phyloP scores from a whole-genome alignment of 768 basidiomycete species.

The Paxillus rubicundulus region DNA sequence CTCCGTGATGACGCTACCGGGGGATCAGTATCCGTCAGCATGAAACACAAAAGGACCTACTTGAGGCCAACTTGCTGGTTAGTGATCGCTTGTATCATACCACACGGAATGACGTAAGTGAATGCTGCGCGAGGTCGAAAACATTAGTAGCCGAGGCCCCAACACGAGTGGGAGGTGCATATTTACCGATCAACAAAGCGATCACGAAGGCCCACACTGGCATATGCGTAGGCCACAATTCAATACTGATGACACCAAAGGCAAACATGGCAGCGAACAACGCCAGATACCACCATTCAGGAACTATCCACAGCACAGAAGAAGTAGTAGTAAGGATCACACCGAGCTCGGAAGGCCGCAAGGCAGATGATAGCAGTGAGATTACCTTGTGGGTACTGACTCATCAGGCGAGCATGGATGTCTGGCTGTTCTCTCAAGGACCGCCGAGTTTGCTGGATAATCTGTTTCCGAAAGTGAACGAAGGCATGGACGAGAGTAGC shows the following conservation, averaged over 20 bases:
- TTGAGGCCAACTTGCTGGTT: constrained; percentile 76
- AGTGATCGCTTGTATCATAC: constrained; percentile 69
- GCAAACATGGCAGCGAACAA: constrained; percentile 72
- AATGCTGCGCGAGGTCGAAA: constrained; percentile 28
- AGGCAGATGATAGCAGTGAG: not conserved
- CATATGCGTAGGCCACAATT: constrained; percentile 69
- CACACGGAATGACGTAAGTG: constrained; percentile 50
- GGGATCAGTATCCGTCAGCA: not conserved
- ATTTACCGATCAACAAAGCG: constrained; percentile 52
- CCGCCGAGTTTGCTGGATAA: constrained; percentile 66
- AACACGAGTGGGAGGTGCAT: not conserved
- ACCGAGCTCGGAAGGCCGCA: not conserved
- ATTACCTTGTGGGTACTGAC: constrained; percentile 51
- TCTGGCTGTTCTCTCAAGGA: constrained; percentile 77
- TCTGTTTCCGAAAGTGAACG: constrained; percentile 77
- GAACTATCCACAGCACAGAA: constrained; percentile 43
- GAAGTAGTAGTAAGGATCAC: not conserved
- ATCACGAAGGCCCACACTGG: constrained; percentile 71
- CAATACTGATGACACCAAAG: constrained; percentile 67
- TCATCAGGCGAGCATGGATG: constrained; percentile 83
- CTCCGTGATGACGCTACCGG: constrained; percentile 65
- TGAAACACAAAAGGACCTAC: constrained; percentile 16
- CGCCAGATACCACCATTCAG: constrained; percentile 80
- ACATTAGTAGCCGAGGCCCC: not conserved
- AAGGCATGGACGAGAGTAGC: constrained; percentile 32